Percentiles rank a stretch among this genome's conserved stretches.
Conservation (phyloP, 2,329 filamentous ascomycete genomes). For the Pseudocercospora pini-densiflorae region DNA sequence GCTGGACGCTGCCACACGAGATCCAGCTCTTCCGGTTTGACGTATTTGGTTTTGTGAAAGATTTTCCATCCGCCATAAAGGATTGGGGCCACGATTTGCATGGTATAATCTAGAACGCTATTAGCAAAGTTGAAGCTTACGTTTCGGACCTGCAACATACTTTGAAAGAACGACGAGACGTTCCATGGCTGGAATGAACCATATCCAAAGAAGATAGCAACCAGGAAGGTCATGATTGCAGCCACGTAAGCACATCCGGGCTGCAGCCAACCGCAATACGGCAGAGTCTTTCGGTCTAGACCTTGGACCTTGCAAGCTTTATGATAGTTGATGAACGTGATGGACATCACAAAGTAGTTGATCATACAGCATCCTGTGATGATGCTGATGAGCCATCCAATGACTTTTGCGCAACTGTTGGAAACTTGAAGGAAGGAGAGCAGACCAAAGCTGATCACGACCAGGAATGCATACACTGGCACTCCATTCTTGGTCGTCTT, state of each 20-base stretch:
- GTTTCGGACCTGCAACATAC: too few species aligned
- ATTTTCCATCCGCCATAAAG: conserved; percentile 68
- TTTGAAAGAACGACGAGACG: conserved; percentile 42
- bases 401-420: conserved; percentile 33
- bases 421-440: conserved; percentile 39
- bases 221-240: conserved; percentile 30
- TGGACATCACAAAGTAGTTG: conserved; percentile 64
- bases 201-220: conserved; percentile 60
- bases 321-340: conserved; percentile 63
- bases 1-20: conserved; percentile 65
- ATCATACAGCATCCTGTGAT: conserved; percentile 62
- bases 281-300: conserved; percentile 57
- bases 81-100: conserved; percentile 59
- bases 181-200: conserved; percentile 51
- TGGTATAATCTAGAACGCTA: conserved; percentile 55
- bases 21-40: conserved; percentile 60
- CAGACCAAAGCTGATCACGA: conserved; percentile 46
- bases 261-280: conserved; percentile 60
- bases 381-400: conserved; percentile 54
- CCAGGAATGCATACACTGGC: conserved; percentile 59
- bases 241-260: conserved; percentile 55
- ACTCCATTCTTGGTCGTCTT: conserved; percentile 64
- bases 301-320: conserved; percentile 56
- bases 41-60: conserved; percentile 61
- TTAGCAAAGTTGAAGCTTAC: too few species aligned